These are phyloP conservation scores for Histomonas meleagridis DNA, from an alignment of 208 protist species.

Conservation along the genomic window DNA sequence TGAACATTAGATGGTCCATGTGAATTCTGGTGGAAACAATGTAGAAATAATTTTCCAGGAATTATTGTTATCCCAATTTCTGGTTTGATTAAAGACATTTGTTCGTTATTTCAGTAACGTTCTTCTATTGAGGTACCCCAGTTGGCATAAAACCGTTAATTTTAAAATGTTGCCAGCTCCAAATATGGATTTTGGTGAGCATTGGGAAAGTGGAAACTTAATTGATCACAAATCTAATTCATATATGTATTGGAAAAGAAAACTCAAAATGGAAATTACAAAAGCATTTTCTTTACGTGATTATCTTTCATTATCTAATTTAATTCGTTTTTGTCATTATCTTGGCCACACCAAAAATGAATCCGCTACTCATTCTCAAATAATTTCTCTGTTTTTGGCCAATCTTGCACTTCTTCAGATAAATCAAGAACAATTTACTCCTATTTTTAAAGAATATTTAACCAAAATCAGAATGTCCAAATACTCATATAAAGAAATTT, in stretches of 20 bases:
- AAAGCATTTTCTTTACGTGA: not conserved
- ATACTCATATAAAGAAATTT: not conserved
- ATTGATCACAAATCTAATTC: not conserved
- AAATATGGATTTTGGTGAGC: not conserved
- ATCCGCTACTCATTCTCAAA: not conserved
- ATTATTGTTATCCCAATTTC: not conserved
- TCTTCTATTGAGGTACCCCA: no score
- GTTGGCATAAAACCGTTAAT: no score
- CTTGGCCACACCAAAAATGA: not conserved
- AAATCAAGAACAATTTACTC: not conserved
- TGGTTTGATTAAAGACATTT: not conserved
- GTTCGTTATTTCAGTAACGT: not conserved
- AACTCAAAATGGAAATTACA: not conserved
- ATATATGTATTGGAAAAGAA: not conserved
- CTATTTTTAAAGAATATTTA: not conserved
- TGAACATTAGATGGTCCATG: not conserved
- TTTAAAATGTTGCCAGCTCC: no score
- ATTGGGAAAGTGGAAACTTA: not conserved
- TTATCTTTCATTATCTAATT: not conserved
- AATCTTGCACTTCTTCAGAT: not conserved
- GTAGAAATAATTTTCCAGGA: not conserved
- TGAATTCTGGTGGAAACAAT: not conserved
- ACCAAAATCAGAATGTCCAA: not conserved
- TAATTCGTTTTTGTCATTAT: not conserved
- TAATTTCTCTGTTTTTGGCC: not conserved